Percentiles rank a stretch among this genome's conserved stretches.
These are phyloP conservation scores for Gnomoniopsis smithogilvyi DNA, from an alignment of 2,329 filamentous ascomycete species.

Conservation along the genomic window DNA sequence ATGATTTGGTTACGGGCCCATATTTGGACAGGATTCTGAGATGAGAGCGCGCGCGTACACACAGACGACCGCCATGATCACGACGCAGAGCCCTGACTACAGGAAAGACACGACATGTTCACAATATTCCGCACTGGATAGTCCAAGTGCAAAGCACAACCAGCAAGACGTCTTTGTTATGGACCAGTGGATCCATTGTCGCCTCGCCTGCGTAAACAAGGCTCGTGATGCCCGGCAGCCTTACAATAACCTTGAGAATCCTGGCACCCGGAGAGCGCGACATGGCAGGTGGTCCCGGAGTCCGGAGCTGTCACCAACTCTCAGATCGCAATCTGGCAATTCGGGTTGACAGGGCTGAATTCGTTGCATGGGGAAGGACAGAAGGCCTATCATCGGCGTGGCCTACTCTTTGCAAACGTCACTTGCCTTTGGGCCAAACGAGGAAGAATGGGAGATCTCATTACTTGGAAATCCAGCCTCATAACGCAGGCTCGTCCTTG, in stretches of 20 bases:
- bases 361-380: neutral
- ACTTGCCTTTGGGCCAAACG: neutral
- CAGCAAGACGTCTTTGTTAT: neutral
- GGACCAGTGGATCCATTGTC: neutral
- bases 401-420: neutral
- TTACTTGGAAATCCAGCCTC: neutral
- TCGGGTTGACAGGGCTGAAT: slow-evolving; percentile 1
- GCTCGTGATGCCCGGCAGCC: neutral
- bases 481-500: neutral
- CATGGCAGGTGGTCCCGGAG: neutral
- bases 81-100: too few relatives aligned
- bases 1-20: neutral
- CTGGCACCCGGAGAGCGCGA: neutral
- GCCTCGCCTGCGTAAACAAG: neutral
- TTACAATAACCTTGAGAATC: neutral
- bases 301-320: neutral
- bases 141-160: neutral
- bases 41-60: too few relatives aligned
- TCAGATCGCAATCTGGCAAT: slow-evolving; percentile 1
- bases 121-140: neutral
- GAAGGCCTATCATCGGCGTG: neutral
- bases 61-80: too few relatives aligned
- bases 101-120: neutral
- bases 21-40: neutral
- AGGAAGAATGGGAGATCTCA: neutral